Percentiles rank a stretch among this genome's conserved stretches.
Conservation (phyloP, 805 yeast species). For the Scheffersomyces amazonensis region DNA sequence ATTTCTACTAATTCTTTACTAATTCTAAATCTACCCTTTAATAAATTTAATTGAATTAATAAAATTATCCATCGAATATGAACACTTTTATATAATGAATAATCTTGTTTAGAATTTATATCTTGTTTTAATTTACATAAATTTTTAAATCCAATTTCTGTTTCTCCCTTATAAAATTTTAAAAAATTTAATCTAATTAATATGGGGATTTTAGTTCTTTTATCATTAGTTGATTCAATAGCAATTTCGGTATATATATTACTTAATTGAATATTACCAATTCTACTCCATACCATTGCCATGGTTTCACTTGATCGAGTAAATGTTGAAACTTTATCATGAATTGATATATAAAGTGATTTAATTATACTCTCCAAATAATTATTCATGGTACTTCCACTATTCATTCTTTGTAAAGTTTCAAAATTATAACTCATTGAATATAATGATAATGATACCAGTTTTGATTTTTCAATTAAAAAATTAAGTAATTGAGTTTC, state of each 20-base stretch:
- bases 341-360: constrained; percentile 53
- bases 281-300: constrained; percentile 49
- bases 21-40: constrained; percentile 33
- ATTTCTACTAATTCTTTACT: constrained; percentile 33
- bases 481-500: constrained; percentile 68
- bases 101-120: constrained; percentile 19
- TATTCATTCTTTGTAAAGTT: constrained; percentile 50
- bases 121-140: constrained; percentile 27
- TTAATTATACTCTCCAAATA: constrained; percentile 57
- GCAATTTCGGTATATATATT: constrained; percentile 49
- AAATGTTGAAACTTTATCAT: constrained; percentile 42
- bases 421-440: constrained; percentile 69
- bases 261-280: constrained; percentile 48
- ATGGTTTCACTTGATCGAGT: constrained; percentile 45
- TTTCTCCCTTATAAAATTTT: constrained; percentile 35
- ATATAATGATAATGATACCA: constrained; percentile 45
- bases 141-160: constrained; percentile 34
- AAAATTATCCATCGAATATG: constrained; percentile 40
- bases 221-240: constrained; percentile 34
- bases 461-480: constrained; percentile 51
- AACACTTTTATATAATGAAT: constrained; percentile 40
- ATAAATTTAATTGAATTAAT: constrained; percentile 31
- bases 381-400: constrained; percentile 44
- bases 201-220: constrained; percentile 38
- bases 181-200: constrained; percentile 38